Evolutionary conservation across 2,329 filamentous ascomycete species (phyloP).

Genomic region (Rhynchosporium agropyri): DNA sequence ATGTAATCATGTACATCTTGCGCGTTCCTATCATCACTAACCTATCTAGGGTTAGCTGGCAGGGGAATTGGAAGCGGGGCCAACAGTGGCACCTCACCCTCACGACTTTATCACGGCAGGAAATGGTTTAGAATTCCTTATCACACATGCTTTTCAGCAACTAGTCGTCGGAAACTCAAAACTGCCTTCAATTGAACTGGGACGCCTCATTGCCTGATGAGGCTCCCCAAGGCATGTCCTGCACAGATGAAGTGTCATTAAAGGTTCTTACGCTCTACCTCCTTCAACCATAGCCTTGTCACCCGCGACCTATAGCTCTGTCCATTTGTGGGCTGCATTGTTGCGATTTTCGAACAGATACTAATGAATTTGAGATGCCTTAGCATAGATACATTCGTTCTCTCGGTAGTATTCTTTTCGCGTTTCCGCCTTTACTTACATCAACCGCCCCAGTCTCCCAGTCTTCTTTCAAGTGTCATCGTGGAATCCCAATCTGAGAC

Average conservation of each 20-base stretch:
- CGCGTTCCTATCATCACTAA: constrained; percentile 10
- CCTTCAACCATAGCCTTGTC: constrained; percentile 23
- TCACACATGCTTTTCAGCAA: constrained; percentile 2
- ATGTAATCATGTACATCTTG: not conserved
- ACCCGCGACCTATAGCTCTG: constrained; percentile 18
- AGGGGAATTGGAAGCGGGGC: constrained; percentile 1
- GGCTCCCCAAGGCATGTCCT: constrained; percentile 22
- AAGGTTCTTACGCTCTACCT: constrained; percentile 16
- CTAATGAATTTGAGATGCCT: too few relatives aligned
- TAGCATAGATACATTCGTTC: too few relatives aligned
- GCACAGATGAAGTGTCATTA: constrained; percentile 3
- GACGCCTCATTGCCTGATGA: constrained; percentile 3
- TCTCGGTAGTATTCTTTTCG: too few relatives aligned
- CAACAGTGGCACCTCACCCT: too few relatives aligned
- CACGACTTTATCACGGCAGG: too few relatives aligned
- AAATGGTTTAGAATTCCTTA: constrained; percentile 18
- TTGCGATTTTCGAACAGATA: too few relatives aligned
- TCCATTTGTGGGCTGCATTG: constrained; percentile 14
- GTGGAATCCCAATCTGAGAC: too few relatives aligned
- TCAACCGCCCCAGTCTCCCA: too few relatives aligned
- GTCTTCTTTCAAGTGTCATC: too few relatives aligned
- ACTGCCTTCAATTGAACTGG: constrained; percentile 10
- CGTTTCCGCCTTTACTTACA: too few relatives aligned
- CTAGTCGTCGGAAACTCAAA: constrained; percentile 16
- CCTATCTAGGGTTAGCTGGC: constrained; percentile 2